These are phyloP conservation scores for Mycena rebaudengoi DNA, from an alignment of 768 basidiomycete genomes.

Conservation along the genomic window DNA sequence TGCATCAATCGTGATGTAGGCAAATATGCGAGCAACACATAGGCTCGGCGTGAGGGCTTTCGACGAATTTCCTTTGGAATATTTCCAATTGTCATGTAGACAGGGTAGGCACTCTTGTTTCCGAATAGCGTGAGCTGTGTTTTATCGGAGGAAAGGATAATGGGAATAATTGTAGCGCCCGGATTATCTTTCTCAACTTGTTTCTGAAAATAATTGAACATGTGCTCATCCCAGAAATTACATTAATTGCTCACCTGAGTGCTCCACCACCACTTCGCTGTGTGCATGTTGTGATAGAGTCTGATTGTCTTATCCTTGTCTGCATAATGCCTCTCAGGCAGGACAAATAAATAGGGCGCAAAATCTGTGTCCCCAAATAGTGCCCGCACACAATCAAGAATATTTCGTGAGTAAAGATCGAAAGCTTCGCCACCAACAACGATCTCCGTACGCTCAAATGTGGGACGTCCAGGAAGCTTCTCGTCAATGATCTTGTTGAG, in stretches of 20 bases:
- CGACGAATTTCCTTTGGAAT: conserved; percentile 49
- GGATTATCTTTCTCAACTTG: conserved; percentile 32
- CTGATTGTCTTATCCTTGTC: conserved; percentile 30
- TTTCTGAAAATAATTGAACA: conserved; percentile 21
- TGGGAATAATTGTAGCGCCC: conserved; percentile 45
- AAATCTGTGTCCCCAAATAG: conserved; percentile 42
- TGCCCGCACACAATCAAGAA: conserved; percentile 40
- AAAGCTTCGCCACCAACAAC: conserved; percentile 33
- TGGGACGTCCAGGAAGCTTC: conserved; percentile 34
- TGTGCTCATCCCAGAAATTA: not conserved
- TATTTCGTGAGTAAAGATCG: conserved; percentile 37
- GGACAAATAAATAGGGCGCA: conserved; percentile 31
- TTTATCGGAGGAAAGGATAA: conserved; percentile 57
- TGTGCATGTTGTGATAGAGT: conserved; percentile 51
- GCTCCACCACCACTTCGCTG: conserved; percentile 61
- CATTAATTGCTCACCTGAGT: conserved; percentile 48
- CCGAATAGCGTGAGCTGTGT: conserved; percentile 50
- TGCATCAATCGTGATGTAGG: conserved; percentile 45
- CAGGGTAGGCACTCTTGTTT: conserved; percentile 53
- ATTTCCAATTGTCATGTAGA: conserved; percentile 60
- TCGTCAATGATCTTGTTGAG: conserved; percentile 45
- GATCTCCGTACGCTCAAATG: conserved; percentile 32
- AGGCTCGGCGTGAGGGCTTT: conserved; percentile 43
- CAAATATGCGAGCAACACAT: conserved; percentile 51
- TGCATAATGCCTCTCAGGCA: conserved; percentile 42